Conservation (phyloP, 1,284 basidiomycete genomes). For the Prillingera fragicola region DNA sequence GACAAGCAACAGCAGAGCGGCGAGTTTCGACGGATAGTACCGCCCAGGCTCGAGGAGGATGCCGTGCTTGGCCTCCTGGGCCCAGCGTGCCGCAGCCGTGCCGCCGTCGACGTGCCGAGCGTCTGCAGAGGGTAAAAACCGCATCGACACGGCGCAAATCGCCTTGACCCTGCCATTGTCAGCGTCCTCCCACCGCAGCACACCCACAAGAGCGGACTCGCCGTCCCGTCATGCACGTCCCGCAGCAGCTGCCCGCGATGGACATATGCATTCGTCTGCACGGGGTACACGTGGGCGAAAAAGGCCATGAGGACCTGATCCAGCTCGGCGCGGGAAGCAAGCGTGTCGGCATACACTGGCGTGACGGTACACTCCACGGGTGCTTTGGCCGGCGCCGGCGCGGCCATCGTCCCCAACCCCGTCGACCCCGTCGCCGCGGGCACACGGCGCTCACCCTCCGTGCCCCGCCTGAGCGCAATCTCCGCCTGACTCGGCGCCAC, state of each 20-base stretch:
- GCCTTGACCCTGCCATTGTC: slow-evolving; percentile 15
- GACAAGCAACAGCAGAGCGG: slow-evolving; percentile 18
- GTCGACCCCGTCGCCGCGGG: no score
- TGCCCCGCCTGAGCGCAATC: no score
- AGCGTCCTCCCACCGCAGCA: no score
- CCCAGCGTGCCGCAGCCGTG: slow-evolving; percentile 16
- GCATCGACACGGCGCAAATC: slow-evolving; percentile 18
- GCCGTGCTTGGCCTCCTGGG: slow-evolving; percentile 19
- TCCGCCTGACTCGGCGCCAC: no score
- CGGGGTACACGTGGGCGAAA: slow-evolving; percentile 17
- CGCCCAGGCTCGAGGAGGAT: slow-evolving; percentile 17
- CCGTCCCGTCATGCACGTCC: slow-evolving; percentile 11
- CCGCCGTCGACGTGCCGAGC: background rate
- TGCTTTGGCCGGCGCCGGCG: no score
- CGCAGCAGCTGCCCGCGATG: slow-evolving; percentile 17
- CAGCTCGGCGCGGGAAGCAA: slow-evolving; percentile 13
- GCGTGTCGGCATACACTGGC: no score
- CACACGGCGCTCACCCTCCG: no score
- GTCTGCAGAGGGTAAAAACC: slow-evolving; percentile 12
- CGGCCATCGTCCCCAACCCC: no score
- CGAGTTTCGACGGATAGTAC: slow-evolving; percentile 4
- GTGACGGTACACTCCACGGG: no score
- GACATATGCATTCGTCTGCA: slow-evolving; percentile 20
- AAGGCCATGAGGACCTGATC: slow-evolving; percentile 20
- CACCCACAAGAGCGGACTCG: no score